Percentiles rank a stretch among this genome's conserved stretches.
These are phyloP conservation scores for Caulochytrium protostelioides DNA, from an alignment of 371 early-diverging fungal genomes.

Conservation along the genomic window DNA sequence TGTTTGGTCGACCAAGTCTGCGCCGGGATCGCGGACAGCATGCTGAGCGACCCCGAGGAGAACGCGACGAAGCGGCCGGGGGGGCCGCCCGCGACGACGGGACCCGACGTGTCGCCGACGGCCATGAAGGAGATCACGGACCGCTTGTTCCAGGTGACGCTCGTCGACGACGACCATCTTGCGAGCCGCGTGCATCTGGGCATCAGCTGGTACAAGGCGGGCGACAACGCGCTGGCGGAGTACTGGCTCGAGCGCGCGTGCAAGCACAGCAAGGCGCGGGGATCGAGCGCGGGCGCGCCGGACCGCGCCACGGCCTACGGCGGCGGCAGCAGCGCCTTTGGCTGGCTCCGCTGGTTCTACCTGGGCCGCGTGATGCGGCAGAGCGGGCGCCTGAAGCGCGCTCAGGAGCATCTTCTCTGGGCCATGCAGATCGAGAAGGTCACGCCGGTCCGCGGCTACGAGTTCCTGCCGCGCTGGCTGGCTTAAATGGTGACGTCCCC, in stretches of 20 bases:
- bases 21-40: too few species aligned
- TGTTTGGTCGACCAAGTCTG: too few species aligned
- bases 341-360: conserved; percentile 17
- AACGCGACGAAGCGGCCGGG: too few species aligned
- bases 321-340: conserved; percentile 14
- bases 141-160: conserved; percentile 7
- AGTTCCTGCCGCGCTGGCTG: conserved; percentile 13
- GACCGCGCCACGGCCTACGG: conserved; percentile 15
- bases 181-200: conserved; percentile 17
- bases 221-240: conserved; percentile 10
- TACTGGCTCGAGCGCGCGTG: conserved; percentile 16
- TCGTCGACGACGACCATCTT: conserved; percentile 19
- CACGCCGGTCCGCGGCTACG: conserved; percentile 15
- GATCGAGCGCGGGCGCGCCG: conserved; percentile 10
- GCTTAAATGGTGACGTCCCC: too few species aligned
- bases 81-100: too few species aligned
- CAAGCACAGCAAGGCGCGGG: conserved; percentile 14
- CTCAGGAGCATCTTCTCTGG: conserved; percentile 11
- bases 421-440: conserved; percentile 12
- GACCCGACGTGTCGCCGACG: too few species aligned
- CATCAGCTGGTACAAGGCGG: conserved; percentile 6
- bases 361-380: conserved; percentile 9
- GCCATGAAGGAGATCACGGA: too few species aligned
- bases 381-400: conserved; percentile 6
- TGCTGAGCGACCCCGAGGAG: too few species aligned